Evolutionary conservation across 1,284 basidiomycete genomes (phyloP).

Genomic region (Boletus mariae): DNA sequence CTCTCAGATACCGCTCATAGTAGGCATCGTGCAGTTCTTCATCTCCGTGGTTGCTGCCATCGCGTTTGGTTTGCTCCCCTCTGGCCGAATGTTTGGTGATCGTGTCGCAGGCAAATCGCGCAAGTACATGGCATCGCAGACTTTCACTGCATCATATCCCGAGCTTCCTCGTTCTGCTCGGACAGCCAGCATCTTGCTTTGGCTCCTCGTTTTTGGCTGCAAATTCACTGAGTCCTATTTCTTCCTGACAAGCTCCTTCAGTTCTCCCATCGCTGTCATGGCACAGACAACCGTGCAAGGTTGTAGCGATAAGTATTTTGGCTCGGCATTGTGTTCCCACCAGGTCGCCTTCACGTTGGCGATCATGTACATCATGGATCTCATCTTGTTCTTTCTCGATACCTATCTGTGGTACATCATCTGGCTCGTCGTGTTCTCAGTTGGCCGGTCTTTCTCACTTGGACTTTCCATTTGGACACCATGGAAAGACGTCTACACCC

Average conservation of each 20-base stretch:
- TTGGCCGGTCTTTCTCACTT: constrained; percentile 83
- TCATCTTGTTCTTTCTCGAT: constrained; percentile 94
- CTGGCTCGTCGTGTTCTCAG: constrained; percentile 94
- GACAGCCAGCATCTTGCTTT: constrained; percentile 77
- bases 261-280: constrained; percentile 89
- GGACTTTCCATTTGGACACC: constrained; percentile 97
- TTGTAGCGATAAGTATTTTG: constrained; percentile 82
- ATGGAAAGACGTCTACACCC: constrained; percentile 94
- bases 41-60: constrained; percentile 79
- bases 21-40: constrained; percentile 87
- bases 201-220: constrained; percentile 88
- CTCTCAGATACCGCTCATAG: constrained; percentile 70
- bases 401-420: constrained; percentile 97
- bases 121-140: constrained; percentile 95
- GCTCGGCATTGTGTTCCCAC: constrained; percentile 74
- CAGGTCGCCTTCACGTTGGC: constrained; percentile 88
- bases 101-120: constrained; percentile 90
- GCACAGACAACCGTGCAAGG: constrained; percentile 84
- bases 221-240: constrained; percentile 95
- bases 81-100: constrained; percentile 93
- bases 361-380: constrained; percentile 97
- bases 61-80: constrained; percentile 82
- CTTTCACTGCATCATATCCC: constrained; percentile 95
- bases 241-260: constrained; percentile 91
- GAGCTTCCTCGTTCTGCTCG: constrained; percentile 64